These are phyloP conservation scores for Cenchrus americanus DNA, from an alignment of 176 grass and related monocot species.

Conservation along the genomic window DNA sequence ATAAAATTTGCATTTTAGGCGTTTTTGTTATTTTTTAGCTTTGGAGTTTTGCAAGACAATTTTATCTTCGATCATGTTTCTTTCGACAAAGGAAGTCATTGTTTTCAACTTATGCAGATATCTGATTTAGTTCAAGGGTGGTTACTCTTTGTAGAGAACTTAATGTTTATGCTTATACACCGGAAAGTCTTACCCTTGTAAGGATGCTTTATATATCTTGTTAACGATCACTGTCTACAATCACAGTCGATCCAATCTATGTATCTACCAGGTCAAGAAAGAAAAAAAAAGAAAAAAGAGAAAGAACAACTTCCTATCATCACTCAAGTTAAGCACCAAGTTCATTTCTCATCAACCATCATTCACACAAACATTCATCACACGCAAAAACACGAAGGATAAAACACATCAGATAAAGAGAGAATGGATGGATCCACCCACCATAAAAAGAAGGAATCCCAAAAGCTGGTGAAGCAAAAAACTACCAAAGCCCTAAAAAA, in stretches of 20 bases:
- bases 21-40: too few relatives aligned
- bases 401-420: neutral
- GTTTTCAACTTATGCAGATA: too few relatives aligned
- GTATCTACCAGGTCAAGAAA: neutral
- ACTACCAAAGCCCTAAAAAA: constrained; percentile 11
- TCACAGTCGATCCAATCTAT: neutral
- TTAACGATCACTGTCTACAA: neutral
- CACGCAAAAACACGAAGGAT: neutral
- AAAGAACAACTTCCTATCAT: too few relatives aligned
- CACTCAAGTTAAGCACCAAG: neutral
- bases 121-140: too few relatives aligned
- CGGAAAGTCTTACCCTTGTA: neutral
- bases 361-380: neutral
- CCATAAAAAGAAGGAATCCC: neutral
- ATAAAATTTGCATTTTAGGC: too few relatives aligned
- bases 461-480: neutral
- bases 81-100: too few relatives aligned
- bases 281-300: neutral
- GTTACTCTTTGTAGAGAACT: too few relatives aligned
- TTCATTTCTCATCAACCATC: neutral
- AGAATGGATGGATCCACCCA: neutral
- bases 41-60: too few relatives aligned
- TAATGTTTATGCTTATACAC: too few relatives aligned
- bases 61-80: too few relatives aligned
- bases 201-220: neutral